Evolutionary conservation across 257 asterid genomes (phyloP), one percentile per base, ranked within the genome.

Genomic region (Primulina eburnea): DNA sequence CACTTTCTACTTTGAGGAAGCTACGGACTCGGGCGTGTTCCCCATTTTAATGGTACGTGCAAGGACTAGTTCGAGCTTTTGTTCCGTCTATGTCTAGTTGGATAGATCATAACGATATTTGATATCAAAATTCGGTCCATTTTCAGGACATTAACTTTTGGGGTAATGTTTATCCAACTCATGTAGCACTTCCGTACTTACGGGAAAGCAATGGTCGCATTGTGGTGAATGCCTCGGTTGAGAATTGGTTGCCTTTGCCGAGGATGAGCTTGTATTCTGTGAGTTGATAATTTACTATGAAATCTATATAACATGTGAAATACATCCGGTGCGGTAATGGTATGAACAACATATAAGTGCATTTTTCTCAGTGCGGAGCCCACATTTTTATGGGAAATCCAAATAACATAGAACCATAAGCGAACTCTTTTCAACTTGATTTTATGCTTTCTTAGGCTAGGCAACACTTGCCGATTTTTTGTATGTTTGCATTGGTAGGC

Each of bases 1-100:
- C 69, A 90, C 96, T 30, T 92, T 90, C 89, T 86, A 86, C 77
- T 89, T 90, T n/a, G 98, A 92, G 84, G 98, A 92, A 87, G 95
- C 97, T 67, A 68, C 84, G 0, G 98, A 92, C 68, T n/a, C 96
- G 2, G 79, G 74, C 40, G 78, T 90, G 67, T 92, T 92, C 69
- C 98, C 97, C 53, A 83, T 87, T 43, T 52, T 90, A 77, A 82
- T 92, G 97, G 97, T 92, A 82, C 7, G 71, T 34, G 2, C 20
- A 26, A 30, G n/a, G 20, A 10, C 8, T 6, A 60, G 64, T 20
- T 40, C 30, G n/a, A 67, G 6, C 9, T 57, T 16, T 58, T 18
- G 26, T n/a, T 30, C 28, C 20, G 28, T 5, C 67, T 64, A 6
- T 21, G 8, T 56, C 50, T 4, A 8, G 8, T 43, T 10, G 0